phyloP scores from a whole-genome alignment of 2,329 filamentous ascomycete species.

The Microsporum canis region DNA sequence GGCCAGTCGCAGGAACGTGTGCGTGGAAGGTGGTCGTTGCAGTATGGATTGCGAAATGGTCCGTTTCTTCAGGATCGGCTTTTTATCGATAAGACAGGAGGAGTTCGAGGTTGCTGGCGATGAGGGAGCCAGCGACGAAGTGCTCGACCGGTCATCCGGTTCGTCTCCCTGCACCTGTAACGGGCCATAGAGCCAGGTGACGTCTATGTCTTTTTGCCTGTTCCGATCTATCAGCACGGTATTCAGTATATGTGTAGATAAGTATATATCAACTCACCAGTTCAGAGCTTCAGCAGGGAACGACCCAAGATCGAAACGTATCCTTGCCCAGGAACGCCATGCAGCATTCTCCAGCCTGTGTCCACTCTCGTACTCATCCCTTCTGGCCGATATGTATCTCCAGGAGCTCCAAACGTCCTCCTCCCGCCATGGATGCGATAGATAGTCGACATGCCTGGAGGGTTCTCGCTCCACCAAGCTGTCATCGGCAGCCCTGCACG shows the following conservation, averaged over 20 bases:
- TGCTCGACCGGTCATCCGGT: slow-evolving; percentile 41
- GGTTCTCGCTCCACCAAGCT: slow-evolving; percentile 62
- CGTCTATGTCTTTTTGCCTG: slow-evolving; percentile 94
- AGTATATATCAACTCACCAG: slow-evolving; percentile 48
- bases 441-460: slow-evolving; percentile 85
- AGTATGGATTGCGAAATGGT: slow-evolving; percentile 95
- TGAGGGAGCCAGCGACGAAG: slow-evolving; percentile 51
- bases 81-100: slow-evolving; percentile 48
- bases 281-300: slow-evolving; percentile 86
- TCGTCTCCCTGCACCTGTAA: slow-evolving; percentile 51
- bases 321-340: slow-evolving; percentile 93
- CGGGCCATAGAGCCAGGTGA: slow-evolving; percentile 94
- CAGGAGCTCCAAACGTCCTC: slow-evolving; percentile 97
- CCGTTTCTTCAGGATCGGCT: slow-evolving; percentile 91
- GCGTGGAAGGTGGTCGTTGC: slow-evolving; percentile 74
- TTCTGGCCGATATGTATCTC: slow-evolving; percentile 78
- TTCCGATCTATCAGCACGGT: background rate
- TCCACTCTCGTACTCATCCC: slow-evolving; percentile 67
- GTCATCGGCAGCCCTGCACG: slow-evolving; percentile 46
- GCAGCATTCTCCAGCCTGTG: slow-evolving; percentile 86
- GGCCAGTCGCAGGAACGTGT: slow-evolving; percentile 80
- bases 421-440: slow-evolving; percentile 85
- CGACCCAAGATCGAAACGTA: slow-evolving; percentile 75
- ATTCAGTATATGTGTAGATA: background rate
- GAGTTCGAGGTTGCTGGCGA: background rate